These are phyloP conservation scores for Oxytropis ochrocephala DNA, from an alignment of 306 rosid species.

Conservation along the genomic window DNA sequence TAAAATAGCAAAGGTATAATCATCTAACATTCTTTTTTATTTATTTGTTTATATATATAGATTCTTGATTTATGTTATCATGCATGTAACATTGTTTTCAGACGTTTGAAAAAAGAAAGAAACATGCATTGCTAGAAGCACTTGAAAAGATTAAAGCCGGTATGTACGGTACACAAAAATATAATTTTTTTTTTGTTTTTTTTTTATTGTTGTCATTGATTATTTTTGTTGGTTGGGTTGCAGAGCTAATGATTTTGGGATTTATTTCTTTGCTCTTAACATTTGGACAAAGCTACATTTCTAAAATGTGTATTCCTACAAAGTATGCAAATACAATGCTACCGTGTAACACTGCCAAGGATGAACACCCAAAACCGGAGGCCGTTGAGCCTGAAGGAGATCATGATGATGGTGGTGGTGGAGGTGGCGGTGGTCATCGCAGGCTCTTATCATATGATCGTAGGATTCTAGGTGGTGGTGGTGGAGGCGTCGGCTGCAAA, in stretches of 20 bases:
- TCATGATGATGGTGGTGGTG: background rate
- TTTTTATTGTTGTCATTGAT: background rate
- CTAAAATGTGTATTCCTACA: constrained; percentile 47
- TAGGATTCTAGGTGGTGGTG: constrained; percentile 39
- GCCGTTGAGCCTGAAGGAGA: background rate
- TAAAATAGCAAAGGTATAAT: constrained; percentile 45
- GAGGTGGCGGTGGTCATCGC: constrained; percentile 36
- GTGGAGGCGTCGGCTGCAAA: background rate
- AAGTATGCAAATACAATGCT: constrained; percentile 51
- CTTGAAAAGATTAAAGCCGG: constrained; percentile 88
- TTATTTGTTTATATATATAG: background rate
- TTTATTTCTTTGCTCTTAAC: constrained; percentile 85
- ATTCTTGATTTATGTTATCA: background rate
- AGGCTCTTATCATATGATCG: constrained; percentile 64
- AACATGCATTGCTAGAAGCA: constrained; percentile 75
- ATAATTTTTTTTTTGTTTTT: background rate
- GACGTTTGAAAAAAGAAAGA: constrained; percentile 55
- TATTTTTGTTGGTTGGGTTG: background rate
- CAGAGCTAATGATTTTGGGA: constrained; percentile 98
- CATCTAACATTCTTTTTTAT: background rate
- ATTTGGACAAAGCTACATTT: constrained; percentile 71
- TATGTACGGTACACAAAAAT: constrained; percentile 15
- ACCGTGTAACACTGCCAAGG: constrained; percentile 39
- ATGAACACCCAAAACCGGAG: background rate
- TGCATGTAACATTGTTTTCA: background rate